Base-by-base conservation (phyloP, 2,329 filamentous ascomycete species). In the Fusarium pseudoanthophilum region DNA sequence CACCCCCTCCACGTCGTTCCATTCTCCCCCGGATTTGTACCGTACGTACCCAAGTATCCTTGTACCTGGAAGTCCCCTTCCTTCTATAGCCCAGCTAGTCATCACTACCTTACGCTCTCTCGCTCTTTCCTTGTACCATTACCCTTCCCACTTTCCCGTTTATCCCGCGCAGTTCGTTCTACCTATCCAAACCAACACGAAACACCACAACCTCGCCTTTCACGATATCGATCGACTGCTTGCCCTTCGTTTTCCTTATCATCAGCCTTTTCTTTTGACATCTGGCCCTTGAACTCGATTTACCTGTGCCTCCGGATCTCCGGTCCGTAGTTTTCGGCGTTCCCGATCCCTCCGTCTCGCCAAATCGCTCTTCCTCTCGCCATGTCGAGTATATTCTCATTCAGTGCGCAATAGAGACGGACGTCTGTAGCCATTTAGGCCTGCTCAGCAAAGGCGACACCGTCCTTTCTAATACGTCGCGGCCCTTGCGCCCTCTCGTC, bases 351-450 rank as follows among this genome's bases (percentile, higher is more conserved):
- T 67, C 72, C 48, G 51, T 55, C 66, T 61, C 49, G 60, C 65
- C 64, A 53, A 65, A 52, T 65, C 66, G 57, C 61, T 53, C 56
- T 63, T 46, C 43, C 40, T 60, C 68, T 59, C 67, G 79, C 74
- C 78, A 82, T 82, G 80, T 81, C 74, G 69, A 77, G 64, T 68
- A 71, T 75, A 71, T 75, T 68, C 64, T 71, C 63, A 59, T 72
- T 73, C 60, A 68, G 73, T 75, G 75, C 72, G 74, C 78, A 78
- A 79, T 81, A 82, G 78, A 82, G 78, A 79, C 78, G 78, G 79
- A 79, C 76, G 78, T 70, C 73, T 69, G 65, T 64, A 75, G 70
- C 74, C 74, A 67, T 63, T 60, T 74, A 78, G 76, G 78, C 73
- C 75, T 77, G 79, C 79, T 75, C 52, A 71, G 71, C 61, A 59